Evolutionary conservation across 2,329 filamentous ascomycete species (phyloP), one percentile per base, ranked within the genome.

Genomic region (Fusarium armeniacum): DNA sequence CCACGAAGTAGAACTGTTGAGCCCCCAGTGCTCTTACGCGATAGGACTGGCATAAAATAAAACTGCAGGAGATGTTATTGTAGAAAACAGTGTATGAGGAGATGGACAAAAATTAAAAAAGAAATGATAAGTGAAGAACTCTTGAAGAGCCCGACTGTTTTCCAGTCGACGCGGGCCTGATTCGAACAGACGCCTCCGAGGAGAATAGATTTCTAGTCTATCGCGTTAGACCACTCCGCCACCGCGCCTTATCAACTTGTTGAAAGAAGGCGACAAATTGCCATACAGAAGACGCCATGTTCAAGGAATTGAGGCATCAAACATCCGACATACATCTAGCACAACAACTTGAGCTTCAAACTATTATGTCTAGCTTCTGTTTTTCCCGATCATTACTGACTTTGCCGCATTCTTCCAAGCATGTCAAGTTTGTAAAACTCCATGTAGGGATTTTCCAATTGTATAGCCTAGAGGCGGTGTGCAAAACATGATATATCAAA

Each of bases 141-240:
- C 51, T 45, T 54, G 9, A 18, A 35, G 40, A 54, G 51, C 10
- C 40, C 40, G 51, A 46, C 38, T 54, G 51, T 22, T 52, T 52
- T 54, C 40, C 28, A 26, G 40, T 46, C 51, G 51, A 54, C 51
- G 51, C 18, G 36, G 51, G 51, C 51, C 51, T 54, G 51, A 54
- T 51, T 51, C 47, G 47, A 51, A 51, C 47, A 51, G 47, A 51
- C 47, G 47, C 47, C 47, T 51, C 47, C 47, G 47, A 51, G 4
- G 47, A 51, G 47, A 51, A 51, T 51, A 51, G 47, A 51, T 51
- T 51, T 51, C 47, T 51, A 51, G 47, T 51, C 47, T 51, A 51
- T 51, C 47, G 47, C 47, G 47, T 51, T 51, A 51, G 47, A 51
- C 47, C 47, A 51, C 47, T 51, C 47, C 47, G 47, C 47, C 47